These are phyloP conservation scores for Rhododendron griersonianum DNA, from an alignment of 148 eudicot species.

Conservation along the genomic window DNA sequence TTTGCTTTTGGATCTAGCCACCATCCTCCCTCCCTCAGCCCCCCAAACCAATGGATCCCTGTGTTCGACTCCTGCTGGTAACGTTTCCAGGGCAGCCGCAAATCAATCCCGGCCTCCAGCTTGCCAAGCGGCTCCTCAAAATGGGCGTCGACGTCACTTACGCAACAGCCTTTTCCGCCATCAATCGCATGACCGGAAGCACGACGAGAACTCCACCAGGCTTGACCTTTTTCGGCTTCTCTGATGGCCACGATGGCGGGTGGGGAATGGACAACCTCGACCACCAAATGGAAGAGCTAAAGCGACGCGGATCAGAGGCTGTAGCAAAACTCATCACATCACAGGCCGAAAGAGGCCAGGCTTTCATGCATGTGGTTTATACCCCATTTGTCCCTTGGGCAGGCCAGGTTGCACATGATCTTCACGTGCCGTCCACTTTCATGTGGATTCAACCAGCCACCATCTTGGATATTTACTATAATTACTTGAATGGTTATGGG, in stretches of 20 bases:
- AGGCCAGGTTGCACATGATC: no score
- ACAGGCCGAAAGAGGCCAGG: no score
- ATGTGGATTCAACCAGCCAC: no score
- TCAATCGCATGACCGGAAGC: not conserved
- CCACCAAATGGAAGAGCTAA: constrained; percentile 9
- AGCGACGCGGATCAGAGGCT: constrained; percentile 16
- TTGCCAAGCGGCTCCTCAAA: constrained; percentile 39
- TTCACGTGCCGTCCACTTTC: no score
- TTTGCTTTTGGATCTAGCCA: not conserved
- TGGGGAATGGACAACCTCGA: constrained; percentile 7
- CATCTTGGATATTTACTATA: no score
- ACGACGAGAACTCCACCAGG: constrained; percentile 15
- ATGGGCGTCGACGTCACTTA: constrained; percentile 35
- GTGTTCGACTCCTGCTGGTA: constrained; percentile 27
- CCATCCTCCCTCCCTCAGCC: not conserved
- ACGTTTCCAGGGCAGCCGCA: constrained; percentile 43
- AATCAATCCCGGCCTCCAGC: constrained; percentile 51
- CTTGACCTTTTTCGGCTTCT: constrained; percentile 13
- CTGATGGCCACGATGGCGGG: constrained; percentile 32
- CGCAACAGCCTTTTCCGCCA: constrained; percentile 28
- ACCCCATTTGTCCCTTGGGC: no score
- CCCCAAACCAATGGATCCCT: constrained; percentile 4
- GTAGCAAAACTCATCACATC: no score
- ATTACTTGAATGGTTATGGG: not conserved
- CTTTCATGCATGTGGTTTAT: no score